Evolutionary conservation across 371 early-diverging fungal species (phyloP).

Genomic region (Haplosporangium sp.): DNA sequence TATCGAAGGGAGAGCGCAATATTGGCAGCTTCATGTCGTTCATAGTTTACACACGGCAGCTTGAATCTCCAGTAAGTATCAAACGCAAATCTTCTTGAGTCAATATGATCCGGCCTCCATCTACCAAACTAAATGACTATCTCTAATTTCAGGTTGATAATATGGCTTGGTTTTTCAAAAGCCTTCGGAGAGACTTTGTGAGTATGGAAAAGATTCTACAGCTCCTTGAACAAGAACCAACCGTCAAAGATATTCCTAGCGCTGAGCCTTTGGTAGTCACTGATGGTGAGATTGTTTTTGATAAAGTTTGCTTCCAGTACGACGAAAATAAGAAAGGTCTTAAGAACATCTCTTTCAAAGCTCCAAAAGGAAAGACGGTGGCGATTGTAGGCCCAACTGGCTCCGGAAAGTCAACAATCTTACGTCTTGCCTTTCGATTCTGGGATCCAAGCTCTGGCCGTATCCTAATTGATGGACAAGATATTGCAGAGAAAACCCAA

Average conservation of each 20-base stretch:
- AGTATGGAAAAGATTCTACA: slow-evolving; percentile 85
- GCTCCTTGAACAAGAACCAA: slow-evolving; percentile 67
- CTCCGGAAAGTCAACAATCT: slow-evolving; percentile 90
- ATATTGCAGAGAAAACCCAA: slow-evolving; percentile 79
- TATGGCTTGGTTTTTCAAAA: slow-evolving; percentile 4
- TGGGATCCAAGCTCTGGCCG: slow-evolving; percentile 86
- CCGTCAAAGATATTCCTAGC: slow-evolving; percentile 62
- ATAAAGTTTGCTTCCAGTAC: slow-evolving; percentile 73
- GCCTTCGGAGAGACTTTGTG: slow-evolving; percentile 61
- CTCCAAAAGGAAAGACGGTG: slow-evolving; percentile 71
- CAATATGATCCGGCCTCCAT: background rate
- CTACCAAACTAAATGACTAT: background rate
- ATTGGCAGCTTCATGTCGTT: slow-evolving; percentile 90
- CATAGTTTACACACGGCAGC: slow-evolving; percentile 81
- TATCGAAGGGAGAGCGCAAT: slow-evolving; percentile 72
- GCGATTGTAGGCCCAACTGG: slow-evolving; percentile 87
- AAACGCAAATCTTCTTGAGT: background rate
- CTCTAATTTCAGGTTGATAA: background rate
- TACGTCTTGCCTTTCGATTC: slow-evolving; percentile 90
- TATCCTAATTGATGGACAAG: slow-evolving; percentile 91
- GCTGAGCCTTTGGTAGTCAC: slow-evolving; percentile 39
- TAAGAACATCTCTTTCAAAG: slow-evolving; percentile 64
- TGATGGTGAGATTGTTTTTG: slow-evolving; percentile 60
- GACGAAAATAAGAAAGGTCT: slow-evolving; percentile 64
- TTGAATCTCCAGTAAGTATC: slow-evolving; percentile 70